These are phyloP conservation scores for Sphagnum magellanicum DNA, from an alignment of 228 moss, liverwort and hornwort species.

Conservation along the genomic window DNA sequence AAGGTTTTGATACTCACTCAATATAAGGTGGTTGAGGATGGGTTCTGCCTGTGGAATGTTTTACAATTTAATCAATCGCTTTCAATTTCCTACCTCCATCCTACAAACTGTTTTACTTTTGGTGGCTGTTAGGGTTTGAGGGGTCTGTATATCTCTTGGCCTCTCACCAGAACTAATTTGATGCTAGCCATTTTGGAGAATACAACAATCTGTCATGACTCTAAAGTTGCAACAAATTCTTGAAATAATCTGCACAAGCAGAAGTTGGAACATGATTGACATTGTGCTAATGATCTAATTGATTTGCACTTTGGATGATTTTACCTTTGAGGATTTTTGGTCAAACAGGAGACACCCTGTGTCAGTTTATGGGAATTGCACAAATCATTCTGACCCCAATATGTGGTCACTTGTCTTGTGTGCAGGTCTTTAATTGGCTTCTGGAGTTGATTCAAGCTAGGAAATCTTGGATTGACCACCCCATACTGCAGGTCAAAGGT, in stretches of 20 bases:
- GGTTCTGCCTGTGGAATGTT: too few species aligned
- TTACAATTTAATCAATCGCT: too few species aligned
- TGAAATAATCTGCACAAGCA: not conserved
- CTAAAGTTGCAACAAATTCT: not conserved
- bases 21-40: too few species aligned
- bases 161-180: too few species aligned
- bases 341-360: not conserved
- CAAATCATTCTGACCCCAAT: not conserved
- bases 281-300: not conserved
- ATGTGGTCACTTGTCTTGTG: not conserved
- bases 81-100: too few species aligned
- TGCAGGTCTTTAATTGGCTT: slow-evolving; percentile 93
- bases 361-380: not conserved
- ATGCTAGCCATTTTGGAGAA: too few species aligned
- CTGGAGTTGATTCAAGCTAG: slow-evolving; percentile 92
- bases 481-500: slow-evolving; percentile 39
- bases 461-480: slow-evolving; percentile 60
- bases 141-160: too few species aligned
- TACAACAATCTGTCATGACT: too few species aligned
- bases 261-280: not conserved
- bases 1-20: too few species aligned
- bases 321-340: too few species aligned
- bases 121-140: too few species aligned
- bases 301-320: not conserved
- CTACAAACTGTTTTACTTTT: too few species aligned